A percentile compares a stretch with the other conserved stretches of the same genome.
Evolutionary conservation across 257 asterid species (phyloP).

Genomic region (Solanum phureja): DNA sequence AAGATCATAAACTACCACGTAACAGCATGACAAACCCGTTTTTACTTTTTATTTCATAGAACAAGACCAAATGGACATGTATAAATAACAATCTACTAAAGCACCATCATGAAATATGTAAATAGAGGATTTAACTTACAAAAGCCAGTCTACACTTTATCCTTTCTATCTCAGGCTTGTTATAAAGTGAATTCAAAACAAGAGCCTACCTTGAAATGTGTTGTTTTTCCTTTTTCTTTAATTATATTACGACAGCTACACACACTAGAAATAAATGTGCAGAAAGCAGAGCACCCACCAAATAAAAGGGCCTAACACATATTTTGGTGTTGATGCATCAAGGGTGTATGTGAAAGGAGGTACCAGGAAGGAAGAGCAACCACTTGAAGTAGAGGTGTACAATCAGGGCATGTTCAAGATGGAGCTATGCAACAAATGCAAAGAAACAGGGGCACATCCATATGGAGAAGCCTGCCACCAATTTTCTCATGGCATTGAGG

Average conservation of each 20-base stretch:
- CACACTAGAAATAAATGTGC: neutral
- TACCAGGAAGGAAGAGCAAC: slow-evolving; percentile 22
- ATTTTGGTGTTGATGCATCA: slow-evolving; percentile 25
- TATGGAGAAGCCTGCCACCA: slow-evolving; percentile 49
- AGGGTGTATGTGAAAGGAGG: slow-evolving; percentile 46
- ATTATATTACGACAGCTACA: neutral
- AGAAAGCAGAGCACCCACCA: neutral
- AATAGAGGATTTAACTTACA: neutral
- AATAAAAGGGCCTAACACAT: neutral
- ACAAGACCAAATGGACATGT: neutral
- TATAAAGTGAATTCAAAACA: neutral
- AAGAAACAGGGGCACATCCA: slow-evolving; percentile 56
- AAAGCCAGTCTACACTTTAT: neutral
- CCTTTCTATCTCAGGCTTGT: neutral
- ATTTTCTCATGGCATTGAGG: slow-evolving; percentile 63
- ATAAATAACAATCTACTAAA: neutral
- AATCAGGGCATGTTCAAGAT: slow-evolving; percentile 77
- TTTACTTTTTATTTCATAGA: neutral
- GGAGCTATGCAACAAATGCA: slow-evolving; percentile 83
- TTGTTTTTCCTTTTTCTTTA: neutral
- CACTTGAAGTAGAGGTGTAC: slow-evolving; percentile 70
- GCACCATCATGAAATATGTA: neutral
- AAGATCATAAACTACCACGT: neutral
- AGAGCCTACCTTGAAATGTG: neutral
- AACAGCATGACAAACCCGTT: neutral